Evolutionary conservation across 495 filamentous ascomycete species (phyloP).

Genomic region (Aspergillus asperescens): DNA sequence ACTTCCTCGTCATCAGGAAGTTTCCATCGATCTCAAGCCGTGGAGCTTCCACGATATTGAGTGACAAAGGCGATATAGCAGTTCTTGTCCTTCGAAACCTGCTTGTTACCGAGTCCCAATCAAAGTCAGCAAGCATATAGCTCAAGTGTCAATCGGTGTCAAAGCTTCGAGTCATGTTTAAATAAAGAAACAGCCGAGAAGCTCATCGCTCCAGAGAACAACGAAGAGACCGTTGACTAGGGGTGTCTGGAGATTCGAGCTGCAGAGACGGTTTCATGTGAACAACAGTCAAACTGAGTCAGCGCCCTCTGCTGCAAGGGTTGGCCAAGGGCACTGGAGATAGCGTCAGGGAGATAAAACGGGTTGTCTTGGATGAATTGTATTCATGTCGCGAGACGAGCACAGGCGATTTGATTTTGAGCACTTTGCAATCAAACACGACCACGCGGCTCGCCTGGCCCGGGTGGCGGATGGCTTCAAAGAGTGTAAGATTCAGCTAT

Average conservation of each 20-base stretch:
- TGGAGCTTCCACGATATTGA: neutral
- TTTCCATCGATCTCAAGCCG: neutral
- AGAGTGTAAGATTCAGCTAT: neutral
- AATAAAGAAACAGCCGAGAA: slow-evolving; percentile 10
- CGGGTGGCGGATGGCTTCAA: neutral
- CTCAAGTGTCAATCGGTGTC: neutral
- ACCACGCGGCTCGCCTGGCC: slow-evolving; percentile 2
- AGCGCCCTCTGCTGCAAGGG: neutral
- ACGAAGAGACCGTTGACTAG: neutral
- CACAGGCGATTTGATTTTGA: neutral
- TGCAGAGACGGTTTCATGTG: slow-evolving; percentile 4
- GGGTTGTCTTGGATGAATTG: too few species aligned
- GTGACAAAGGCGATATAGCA: neutral
- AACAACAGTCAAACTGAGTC: too few species aligned
- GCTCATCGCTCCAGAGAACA: neutral
- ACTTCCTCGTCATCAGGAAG: neutral
- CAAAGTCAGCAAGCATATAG: neutral
- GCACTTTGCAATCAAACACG: slow-evolving; percentile 14
- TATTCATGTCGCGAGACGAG: too few species aligned
- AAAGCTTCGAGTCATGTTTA: neutral
- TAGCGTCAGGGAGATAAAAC: neutral
- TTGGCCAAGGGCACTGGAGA: neutral
- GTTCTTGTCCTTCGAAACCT: neutral
- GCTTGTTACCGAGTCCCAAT: neutral
- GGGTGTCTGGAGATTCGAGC: neutral